Evolutionary conservation across 129 eudicot genomes (phyloP), one percentile per base, ranked within the genome.

Genomic region (Flaveria brownii): DNA sequence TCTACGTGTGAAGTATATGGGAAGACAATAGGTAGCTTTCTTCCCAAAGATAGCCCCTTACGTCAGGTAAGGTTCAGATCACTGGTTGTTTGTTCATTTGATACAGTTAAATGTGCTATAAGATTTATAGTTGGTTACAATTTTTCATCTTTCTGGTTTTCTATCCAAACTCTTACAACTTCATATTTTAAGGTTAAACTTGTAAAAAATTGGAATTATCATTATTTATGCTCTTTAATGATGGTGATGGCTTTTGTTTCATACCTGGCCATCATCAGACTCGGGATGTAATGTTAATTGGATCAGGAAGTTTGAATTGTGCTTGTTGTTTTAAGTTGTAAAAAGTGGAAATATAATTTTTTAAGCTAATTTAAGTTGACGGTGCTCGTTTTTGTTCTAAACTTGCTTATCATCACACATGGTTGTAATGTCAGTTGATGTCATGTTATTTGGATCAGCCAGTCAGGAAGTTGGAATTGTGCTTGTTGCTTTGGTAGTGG

Each of bases 1-100:
- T 93, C 98, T 18, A 91, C 98, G 17, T 93, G 98, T 84, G 98
- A 93, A 84, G 93, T 93, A 57, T 93, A 93, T 73, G 97, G 97
- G 78, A 93, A 93, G 72, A 93, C 98, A 0, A 87, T 93, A 33
- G 98, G 98, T 74, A 59, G 88, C 84, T 93, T 73, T 85, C 88
- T 93, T 70, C 97, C 97, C 14, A 87, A 87, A 76, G 98, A 93
- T 76, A 88, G 92, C 75, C 93, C 96, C 65, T 65, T 93, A 63
- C 89, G 96, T 51, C 90, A 93, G 97, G 98, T 88, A 62, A 84
- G 36, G 23, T 51, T 68, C 55, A 41, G 81, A 52, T 77, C 78
- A 14, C 22, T 33, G 47, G 64, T 23, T 41, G 6, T 16, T 76
- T 59, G 43, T 70, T 51, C n/a, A 30, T 70, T 59, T 69, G 4